Base-by-base conservation (phyloP, 2,329 filamentous ascomycete genomes). In the Dactylellina haptotyla region DNA sequence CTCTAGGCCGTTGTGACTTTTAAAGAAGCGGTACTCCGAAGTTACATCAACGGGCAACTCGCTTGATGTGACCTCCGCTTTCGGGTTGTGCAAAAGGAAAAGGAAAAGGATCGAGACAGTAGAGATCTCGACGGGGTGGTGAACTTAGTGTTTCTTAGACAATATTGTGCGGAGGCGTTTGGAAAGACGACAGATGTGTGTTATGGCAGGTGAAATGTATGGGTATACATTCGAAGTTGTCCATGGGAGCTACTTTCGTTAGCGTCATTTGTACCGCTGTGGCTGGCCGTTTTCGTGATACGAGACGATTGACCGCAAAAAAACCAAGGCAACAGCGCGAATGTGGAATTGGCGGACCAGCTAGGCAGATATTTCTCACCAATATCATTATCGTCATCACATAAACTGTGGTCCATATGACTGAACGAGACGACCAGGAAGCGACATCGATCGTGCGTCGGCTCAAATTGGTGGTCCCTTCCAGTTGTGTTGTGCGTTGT, bases 201-300 rank as follows among this genome's bases (percentile, higher is more conserved):
- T 23, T 20, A 46, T 20, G 16, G 23, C 41, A 12, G 18, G n/a
- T 46, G 41, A 20, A 41, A 20, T 20, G 4, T 2, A 9, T 46
- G 23, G 16, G 16, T 18, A n/a, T n/a, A n/a, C n/a, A n/a, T n/a
- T n/a, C n/a, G n/a, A n/a, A n/a, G n/a, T n/a, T n/a, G n/a, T n/a
- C n/a, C n/a, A n/a, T n/a, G n/a, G n/a, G n/a, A n/a, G 18, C 10
- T 43, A 20, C 41, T 30, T 37, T 20, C 23, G 57, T 30, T 43
- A 32, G 43, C 20, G 12, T 9, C 25, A 46, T 39, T 41, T 41
- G 18, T 4, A 6, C 1, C 41, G 3, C 69, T 65, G 69, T 73
- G 61, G 54, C 61, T 66, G 53, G 69, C 61, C 69, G 69, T 73
- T 73, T 73, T 66, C 59, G 69, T 73, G 69, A 66, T 61, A 73